Conservation (phyloP, 495 filamentous ascomycete species). For the Penicillium roqueforti region DNA sequence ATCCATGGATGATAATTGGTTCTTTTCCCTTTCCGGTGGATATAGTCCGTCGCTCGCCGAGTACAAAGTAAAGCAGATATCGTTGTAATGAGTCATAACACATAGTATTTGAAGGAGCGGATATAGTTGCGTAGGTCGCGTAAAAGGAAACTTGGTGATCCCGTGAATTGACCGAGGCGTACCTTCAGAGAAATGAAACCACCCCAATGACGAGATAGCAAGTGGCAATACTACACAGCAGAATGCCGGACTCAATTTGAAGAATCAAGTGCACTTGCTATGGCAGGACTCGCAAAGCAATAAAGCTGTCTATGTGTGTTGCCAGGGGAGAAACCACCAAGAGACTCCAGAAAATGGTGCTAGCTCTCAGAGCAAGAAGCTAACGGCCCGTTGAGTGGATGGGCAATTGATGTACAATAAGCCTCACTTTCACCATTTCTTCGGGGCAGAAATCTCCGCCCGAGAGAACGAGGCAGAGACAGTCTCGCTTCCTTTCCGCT, state of each 20-base stretch:
- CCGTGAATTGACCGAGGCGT: not conserved
- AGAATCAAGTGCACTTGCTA: not conserved
- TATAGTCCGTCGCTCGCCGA: not conserved
- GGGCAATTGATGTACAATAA: not conserved
- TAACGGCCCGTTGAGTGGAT: not conserved
- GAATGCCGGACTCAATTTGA: not conserved
- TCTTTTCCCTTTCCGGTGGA: not conserved
- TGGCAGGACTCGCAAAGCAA: not conserved
- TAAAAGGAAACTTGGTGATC: not conserved
- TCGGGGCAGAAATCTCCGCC: conserved; percentile 55
- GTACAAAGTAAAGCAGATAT: not conserved
- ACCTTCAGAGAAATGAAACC: not conserved
- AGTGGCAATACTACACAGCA: not conserved
- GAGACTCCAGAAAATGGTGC: not conserved
- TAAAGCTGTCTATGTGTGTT: too few species aligned
- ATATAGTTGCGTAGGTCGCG: not conserved
- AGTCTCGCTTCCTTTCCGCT: conserved; percentile 41
- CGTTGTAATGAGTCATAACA: not conserved
- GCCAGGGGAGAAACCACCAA: not conserved
- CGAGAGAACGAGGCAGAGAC: conserved; percentile 60
- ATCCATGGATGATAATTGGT: not conserved
- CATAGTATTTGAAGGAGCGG: not conserved
- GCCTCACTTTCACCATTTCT: conserved; percentile 44
- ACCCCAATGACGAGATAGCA: not conserved
- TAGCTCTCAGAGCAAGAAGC: not conserved